phyloP scores from a whole-genome alignment of 768 basidiomycete genomes.

The Strobilomyces dryophilus region DNA sequence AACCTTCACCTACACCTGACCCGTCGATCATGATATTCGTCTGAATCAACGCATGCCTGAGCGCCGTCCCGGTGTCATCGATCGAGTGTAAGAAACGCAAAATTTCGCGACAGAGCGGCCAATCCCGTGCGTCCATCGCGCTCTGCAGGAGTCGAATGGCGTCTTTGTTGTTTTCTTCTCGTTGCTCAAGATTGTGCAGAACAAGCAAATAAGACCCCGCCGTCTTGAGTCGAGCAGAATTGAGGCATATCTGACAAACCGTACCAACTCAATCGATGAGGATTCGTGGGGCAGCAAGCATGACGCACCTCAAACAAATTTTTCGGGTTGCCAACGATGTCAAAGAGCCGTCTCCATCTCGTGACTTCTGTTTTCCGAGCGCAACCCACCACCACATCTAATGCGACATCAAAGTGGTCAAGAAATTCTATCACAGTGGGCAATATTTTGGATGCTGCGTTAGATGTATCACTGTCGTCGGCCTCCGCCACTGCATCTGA shows the following conservation, averaged over 20 bases:
- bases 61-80: constrained; percentile 76
- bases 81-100: constrained; percentile 90
- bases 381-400: constrained; percentile 94
- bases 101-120: constrained; percentile 88
- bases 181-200: constrained; percentile 87
- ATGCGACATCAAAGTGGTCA: constrained; percentile 86
- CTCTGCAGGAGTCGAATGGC: constrained; percentile 74
- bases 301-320: constrained; percentile 78
- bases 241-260: constrained; percentile 65
- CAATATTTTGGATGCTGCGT: constrained; percentile 41
- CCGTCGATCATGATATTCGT: constrained; percentile 38
- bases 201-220: constrained; percentile 93
- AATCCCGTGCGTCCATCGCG: constrained; percentile 77
- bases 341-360: constrained; percentile 85
- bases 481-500: constrained; percentile 53
- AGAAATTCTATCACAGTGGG: constrained; percentile 80
- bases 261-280: neutral
- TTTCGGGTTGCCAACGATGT: constrained; percentile 87
- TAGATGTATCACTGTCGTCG: constrained; percentile 18
- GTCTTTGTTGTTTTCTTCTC: constrained; percentile 73
- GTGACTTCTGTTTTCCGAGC: constrained; percentile 95
- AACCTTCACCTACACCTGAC: neutral
- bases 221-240: constrained; percentile 70
- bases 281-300: neutral
- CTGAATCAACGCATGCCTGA: constrained; percentile 57